Evolutionary conservation across 352 stramenopile genomes (phyloP).

Genomic region (Aphanomyces invadans): DNA sequence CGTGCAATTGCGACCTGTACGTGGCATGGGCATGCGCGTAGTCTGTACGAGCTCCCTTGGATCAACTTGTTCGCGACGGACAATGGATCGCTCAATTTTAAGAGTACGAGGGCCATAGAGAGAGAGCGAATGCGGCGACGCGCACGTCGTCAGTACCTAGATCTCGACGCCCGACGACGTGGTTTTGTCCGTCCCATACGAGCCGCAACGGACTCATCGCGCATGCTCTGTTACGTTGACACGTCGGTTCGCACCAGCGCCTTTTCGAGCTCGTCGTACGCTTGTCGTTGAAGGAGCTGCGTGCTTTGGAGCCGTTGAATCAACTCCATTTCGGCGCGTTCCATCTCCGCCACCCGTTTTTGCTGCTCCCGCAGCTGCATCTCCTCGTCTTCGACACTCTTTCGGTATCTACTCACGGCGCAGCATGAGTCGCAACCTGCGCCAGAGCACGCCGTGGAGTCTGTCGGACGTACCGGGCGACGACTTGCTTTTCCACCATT

Average conservation of each 20-base stretch:
- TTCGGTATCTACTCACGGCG: conserved; percentile 12
- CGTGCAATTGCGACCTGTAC: no score
- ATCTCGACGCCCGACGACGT: no score
- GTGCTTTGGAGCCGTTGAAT: conserved; percentile 63
- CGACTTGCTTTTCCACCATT: conserved; percentile 20
- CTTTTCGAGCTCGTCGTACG: conserved; percentile 61
- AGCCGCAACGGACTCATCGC: no score
- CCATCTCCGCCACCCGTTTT: conserved; percentile 51
- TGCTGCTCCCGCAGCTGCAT: conserved; percentile 47
- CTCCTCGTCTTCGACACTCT: conserved; percentile 39
- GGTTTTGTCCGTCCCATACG: no score
- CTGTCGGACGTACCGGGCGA: not conserved
- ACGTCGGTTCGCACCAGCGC: conserved; percentile 41
- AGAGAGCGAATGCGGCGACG: no score
- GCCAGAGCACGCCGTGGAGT: not conserved
- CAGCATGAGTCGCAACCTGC: not conserved
- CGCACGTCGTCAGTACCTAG: no score
- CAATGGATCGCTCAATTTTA: no score
- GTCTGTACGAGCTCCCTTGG: no score
- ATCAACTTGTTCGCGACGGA: no score
- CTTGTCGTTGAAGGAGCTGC: conserved; percentile 62
- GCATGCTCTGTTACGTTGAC: no score
- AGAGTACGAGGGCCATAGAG: no score
- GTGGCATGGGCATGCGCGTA: no score
- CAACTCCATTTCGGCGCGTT: conserved; percentile 49